Evolutionary conservation across 805 yeast genomes (phyloP).

Genomic region (Cyberlindnera amylophila): DNA sequence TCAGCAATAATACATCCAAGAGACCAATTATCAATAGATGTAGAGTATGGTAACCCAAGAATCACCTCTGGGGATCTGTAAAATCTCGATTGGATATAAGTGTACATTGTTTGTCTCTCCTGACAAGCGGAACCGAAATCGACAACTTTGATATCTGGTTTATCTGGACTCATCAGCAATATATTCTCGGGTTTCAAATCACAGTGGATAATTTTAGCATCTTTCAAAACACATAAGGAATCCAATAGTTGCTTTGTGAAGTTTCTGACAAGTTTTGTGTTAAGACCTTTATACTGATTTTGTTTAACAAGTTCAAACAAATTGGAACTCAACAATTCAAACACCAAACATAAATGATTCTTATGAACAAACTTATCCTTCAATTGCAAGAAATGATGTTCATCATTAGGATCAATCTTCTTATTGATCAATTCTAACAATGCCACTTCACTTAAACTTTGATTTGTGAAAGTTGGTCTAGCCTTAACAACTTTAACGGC

Average conservation of each 20-base stretch:
- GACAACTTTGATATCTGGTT: slow-evolving; percentile 72
- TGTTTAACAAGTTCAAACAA: slow-evolving; percentile 88
- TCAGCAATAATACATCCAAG: slow-evolving; percentile 91
- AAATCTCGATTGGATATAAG: slow-evolving; percentile 89
- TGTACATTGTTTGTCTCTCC: slow-evolving; percentile 81
- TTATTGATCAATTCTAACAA: slow-evolving; percentile 77
- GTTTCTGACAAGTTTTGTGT: slow-evolving; percentile 70
- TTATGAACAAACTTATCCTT: slow-evolving; percentile 89
- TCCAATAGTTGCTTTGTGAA: slow-evolving; percentile 81
- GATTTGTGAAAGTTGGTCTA: slow-evolving; percentile 85
- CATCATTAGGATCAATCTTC: slow-evolving; percentile 63
- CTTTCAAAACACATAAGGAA: slow-evolving; percentile 75
- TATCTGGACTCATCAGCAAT: slow-evolving; percentile 68
- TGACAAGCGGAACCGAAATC: slow-evolving; percentile 97
- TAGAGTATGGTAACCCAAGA: slow-evolving; percentile 85
- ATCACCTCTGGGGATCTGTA: slow-evolving; percentile 95
- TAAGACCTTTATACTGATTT: slow-evolving; percentile 88
- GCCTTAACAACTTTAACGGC: slow-evolving; percentile 95
- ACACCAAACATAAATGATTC: slow-evolving; percentile 88
- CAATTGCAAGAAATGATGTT: slow-evolving; percentile 71
- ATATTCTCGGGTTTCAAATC: slow-evolving; percentile 97
- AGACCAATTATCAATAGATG: slow-evolving; percentile 97
- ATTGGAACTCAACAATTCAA: slow-evolving; percentile 84
- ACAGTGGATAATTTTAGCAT: slow-evolving; percentile 85
- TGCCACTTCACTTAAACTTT: slow-evolving; percentile 85